Evolutionary conservation across 257 asterid species (phyloP).

Genomic region (Solanum corneliomulleri): DNA sequence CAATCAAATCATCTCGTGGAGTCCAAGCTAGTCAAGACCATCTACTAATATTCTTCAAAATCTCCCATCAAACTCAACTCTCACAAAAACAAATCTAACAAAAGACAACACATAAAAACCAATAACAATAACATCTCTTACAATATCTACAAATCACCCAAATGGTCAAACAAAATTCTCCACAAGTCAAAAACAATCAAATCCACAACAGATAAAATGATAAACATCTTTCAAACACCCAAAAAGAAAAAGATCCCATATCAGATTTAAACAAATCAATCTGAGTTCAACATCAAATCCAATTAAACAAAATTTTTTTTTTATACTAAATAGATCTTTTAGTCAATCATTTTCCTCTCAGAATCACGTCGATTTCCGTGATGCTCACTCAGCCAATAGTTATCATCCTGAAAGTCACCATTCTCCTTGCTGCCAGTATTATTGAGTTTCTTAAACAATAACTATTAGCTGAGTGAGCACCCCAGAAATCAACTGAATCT

Average conservation of each 20-base stretch:
- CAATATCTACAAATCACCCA: background rate
- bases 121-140: background rate
- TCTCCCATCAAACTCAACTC: background rate
- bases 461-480: background rate
- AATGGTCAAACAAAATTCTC: background rate
- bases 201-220: background rate
- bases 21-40: background rate
- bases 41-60: background rate
- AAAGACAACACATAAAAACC: background rate
- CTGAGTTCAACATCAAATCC: background rate
- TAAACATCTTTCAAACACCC: background rate
- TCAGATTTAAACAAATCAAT: background rate
- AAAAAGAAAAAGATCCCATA: background rate
- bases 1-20: background rate
- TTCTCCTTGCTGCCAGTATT: background rate
- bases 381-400: background rate
- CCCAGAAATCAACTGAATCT: background rate
- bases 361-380: background rate
- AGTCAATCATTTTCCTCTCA: background rate
- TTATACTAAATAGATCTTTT: background rate
- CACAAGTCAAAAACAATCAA: background rate
- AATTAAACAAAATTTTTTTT: background rate
- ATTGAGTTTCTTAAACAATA: background rate
- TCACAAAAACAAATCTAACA: background rate
- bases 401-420: background rate